Evolutionary conservation across 2,329 filamentous ascomycete species (phyloP).

Genomic region (Coniochaeta sp.): DNA sequence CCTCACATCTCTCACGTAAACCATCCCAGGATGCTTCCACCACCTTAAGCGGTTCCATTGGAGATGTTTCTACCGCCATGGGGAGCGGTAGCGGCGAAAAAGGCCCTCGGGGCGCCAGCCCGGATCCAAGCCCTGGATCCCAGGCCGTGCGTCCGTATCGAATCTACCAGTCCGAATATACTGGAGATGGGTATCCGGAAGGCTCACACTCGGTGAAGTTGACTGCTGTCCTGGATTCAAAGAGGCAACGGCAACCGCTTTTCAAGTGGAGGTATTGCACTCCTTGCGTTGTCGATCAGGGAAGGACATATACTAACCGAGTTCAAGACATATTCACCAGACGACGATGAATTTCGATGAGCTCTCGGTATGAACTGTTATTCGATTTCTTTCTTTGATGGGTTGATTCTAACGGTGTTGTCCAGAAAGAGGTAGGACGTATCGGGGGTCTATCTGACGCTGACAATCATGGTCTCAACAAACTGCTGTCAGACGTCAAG

Average conservation of each 20-base stretch:
- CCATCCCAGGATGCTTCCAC: neutral
- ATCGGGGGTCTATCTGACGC: neutral
- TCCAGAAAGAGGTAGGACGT: neutral
- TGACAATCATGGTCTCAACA: neutral
- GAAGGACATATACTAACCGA: neutral
- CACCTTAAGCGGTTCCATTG: neutral
- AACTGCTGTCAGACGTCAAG: conserved; percentile 17
- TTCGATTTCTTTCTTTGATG: neutral
- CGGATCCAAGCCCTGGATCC: neutral
- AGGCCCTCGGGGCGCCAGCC: neutral
- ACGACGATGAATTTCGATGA: conserved; percentile 1
- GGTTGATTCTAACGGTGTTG: neutral
- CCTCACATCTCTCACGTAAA: neutral
- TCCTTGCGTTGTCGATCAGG: neutral
- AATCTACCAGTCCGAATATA: conserved; percentile 1
- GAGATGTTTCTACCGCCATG: neutral
- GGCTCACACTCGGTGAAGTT: neutral
- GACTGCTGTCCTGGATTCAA: neutral
- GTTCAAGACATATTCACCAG: neutral
- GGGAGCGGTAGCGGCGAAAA: neutral
- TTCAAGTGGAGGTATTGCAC: neutral
- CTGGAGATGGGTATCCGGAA: neutral
- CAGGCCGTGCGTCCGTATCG: neutral
- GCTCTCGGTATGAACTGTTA: neutral
- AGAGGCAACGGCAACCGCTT: neutral